Conservation (phyloP, 441 rosid species). For the Adansonia madagascariensis region DNA sequence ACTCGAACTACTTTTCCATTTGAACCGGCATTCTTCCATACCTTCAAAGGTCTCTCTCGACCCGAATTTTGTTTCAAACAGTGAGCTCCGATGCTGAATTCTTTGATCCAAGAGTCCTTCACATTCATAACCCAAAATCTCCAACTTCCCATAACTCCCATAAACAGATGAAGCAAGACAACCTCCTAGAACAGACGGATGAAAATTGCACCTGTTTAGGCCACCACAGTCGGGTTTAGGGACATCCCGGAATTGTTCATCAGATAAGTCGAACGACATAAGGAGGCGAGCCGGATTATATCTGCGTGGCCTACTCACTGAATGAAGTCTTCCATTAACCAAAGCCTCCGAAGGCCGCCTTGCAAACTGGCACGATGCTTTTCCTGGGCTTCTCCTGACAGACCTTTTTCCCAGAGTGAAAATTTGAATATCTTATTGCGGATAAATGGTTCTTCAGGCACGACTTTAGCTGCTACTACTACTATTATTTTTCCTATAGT, state of each 20-base stretch:
- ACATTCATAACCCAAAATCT: conserved; percentile 82
- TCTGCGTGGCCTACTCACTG: conserved; percentile 62
- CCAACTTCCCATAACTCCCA: conserved; percentile 65
- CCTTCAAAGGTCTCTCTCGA: conserved; percentile 45
- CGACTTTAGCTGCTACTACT: conserved; percentile 33
- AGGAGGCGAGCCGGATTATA: conserved; percentile 56
- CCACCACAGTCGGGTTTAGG: conserved; percentile 69
- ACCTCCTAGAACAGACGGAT: conserved; percentile 52
- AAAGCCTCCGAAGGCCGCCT: conserved; percentile 61
- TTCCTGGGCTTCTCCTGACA: conserved; percentile 71
- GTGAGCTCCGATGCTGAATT: conserved; percentile 62
- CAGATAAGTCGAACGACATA: conserved; percentile 68
- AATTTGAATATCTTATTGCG: conserved; percentile 73
- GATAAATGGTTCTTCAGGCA: conserved; percentile 49
- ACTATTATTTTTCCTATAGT: conserved; percentile 46
- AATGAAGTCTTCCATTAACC: conserved; percentile 78
- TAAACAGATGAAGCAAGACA: conserved; percentile 65
- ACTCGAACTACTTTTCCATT: conserved; percentile 55
- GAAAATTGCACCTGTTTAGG: conserved; percentile 57
- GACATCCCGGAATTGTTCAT: conserved; percentile 71
- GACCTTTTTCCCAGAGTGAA: conserved; percentile 51
- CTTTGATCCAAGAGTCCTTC: conserved; percentile 72
- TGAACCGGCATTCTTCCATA: conserved; percentile 43
- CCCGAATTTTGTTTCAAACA: conserved; percentile 55
- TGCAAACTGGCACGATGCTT: conserved; percentile 51